Percentiles rank a stretch among this genome's conserved stretches.
phyloP scores from a whole-genome alignment of 2,329 filamentous ascomycete genomes.

The Hypoxylon sp. region DNA sequence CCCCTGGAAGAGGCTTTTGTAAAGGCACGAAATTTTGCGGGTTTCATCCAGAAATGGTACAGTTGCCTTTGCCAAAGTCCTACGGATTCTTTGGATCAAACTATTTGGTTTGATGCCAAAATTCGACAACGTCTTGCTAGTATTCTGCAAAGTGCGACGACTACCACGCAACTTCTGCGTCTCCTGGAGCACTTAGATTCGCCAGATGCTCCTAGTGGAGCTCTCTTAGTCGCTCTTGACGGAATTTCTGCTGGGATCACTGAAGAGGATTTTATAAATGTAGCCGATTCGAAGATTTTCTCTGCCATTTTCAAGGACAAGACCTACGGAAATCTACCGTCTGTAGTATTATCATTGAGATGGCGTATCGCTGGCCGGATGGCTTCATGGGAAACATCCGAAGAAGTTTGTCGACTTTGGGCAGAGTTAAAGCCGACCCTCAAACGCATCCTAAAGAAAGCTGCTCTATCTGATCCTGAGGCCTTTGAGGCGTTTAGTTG shows the following conservation, averaged over 20 bases:
- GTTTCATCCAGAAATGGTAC: conserved; percentile 59
- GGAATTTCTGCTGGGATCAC: conserved; percentile 57
- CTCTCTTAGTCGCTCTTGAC: conserved; percentile 57
- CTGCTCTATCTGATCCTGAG: conserved; percentile 40
- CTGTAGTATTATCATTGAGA: conserved; percentile 48
- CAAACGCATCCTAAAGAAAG: conserved; percentile 49
- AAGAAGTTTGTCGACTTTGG: conserved; percentile 49
- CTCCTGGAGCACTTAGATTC: conserved; percentile 56
- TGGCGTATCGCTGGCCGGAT: conserved; percentile 52
- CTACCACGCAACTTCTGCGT: conserved; percentile 56
- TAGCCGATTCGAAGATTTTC: conserved; percentile 54
- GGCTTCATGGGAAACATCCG: conserved; percentile 50
- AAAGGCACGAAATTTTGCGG: conserved; percentile 58
- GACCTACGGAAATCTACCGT: conserved; percentile 43
- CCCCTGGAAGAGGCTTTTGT: conserved; percentile 61
- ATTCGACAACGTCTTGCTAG: conserved; percentile 50
- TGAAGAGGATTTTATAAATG: conserved; percentile 54
- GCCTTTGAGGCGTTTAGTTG: conserved; percentile 54
- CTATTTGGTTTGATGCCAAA: conserved; percentile 50
- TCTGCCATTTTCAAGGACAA: conserved; percentile 52
- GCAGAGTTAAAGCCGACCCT: conserved; percentile 47
- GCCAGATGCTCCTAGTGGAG: conserved; percentile 47
- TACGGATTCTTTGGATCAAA: conserved; percentile 38
- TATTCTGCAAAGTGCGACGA: conserved; percentile 57
- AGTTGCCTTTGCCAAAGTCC: conserved; percentile 45